Conservation (phyloP, 202 grass and related monocot genomes). For the Schoenoplectus tabernaemontani region DNA sequence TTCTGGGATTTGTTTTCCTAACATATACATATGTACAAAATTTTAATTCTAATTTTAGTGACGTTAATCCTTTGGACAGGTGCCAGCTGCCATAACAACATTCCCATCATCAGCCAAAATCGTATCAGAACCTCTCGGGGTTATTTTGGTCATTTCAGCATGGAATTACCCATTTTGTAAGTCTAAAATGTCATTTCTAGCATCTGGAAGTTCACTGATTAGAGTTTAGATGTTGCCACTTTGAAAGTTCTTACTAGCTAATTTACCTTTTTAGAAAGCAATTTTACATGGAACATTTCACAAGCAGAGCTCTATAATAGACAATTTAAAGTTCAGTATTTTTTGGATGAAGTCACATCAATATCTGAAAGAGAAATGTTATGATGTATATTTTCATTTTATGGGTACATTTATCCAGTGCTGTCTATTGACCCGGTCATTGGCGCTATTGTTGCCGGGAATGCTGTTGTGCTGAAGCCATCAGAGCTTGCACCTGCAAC, state of each 20-base stretch:
- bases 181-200: background rate
- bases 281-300: background rate
- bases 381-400: background rate
- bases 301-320: background rate
- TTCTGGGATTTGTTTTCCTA: background rate
- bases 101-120: constrained; percentile 73
- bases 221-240: background rate
- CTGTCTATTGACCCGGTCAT: constrained; percentile 76
- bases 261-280: background rate
- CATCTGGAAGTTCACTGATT: background rate
- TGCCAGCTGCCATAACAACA: constrained; percentile 44
- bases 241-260: constrained; percentile 13
- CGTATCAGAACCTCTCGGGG: constrained; percentile 74
- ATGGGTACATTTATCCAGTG: constrained; percentile 29
- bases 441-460: constrained; percentile 90
- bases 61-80: constrained; percentile 31
- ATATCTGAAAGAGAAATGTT: background rate
- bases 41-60: background rate
- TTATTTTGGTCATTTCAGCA: constrained; percentile 75
- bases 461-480: constrained; percentile 74
- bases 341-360: background rate
- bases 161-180: constrained; percentile 97
- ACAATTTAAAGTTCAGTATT: background rate
- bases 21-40: background rate
- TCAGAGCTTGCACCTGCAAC: constrained; percentile 83